A percentile compares a stretch with the other conserved stretches of the same genome.
These are phyloP conservation scores for Prunella vulgaris DNA, from an alignment of 257 asterid genomes.

Conservation along the genomic window DNA sequence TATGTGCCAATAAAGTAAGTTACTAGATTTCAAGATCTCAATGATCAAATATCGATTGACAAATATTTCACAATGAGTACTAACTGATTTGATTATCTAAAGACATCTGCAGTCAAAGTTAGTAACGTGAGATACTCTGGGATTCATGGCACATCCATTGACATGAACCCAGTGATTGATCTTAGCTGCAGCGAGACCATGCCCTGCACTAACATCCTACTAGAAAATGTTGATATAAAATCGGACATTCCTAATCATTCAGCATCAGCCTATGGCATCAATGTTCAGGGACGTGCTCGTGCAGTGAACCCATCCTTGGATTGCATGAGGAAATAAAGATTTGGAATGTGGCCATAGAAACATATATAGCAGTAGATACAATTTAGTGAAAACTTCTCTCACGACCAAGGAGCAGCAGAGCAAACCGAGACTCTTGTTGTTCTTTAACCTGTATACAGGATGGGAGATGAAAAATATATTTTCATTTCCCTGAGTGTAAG, in stretches of 20 bases:
- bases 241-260: slow-evolving; percentile 14
- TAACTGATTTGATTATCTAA: background rate
- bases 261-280: slow-evolving; percentile 24
- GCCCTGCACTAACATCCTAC: slow-evolving; percentile 37
- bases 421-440: background rate
- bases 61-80: background rate
- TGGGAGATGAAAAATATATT: background rate
- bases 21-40: background rate
- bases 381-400: background rate
- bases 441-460: background rate
- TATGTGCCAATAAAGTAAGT: slow-evolving; percentile 34
- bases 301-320: slow-evolving; percentile 19
- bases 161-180: slow-evolving; percentile 29
- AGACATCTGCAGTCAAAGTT: slow-evolving; percentile 39
- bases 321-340: slow-evolving; percentile 24
- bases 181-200: slow-evolving; percentile 40
- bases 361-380: background rate
- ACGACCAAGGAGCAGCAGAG: background rate
- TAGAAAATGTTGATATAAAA: slow-evolving; percentile 35
- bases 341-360: background rate
- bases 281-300: slow-evolving; percentile 33
- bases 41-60: background rate
- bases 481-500: background rate
- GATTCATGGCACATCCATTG: slow-evolving; percentile 35
- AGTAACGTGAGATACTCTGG: slow-evolving; percentile 39